Evolutionary conservation across 768 basidiomycete species (phyloP), one percentile per base, ranked within the genome.

Genomic region (Hericium erinaceus): DNA sequence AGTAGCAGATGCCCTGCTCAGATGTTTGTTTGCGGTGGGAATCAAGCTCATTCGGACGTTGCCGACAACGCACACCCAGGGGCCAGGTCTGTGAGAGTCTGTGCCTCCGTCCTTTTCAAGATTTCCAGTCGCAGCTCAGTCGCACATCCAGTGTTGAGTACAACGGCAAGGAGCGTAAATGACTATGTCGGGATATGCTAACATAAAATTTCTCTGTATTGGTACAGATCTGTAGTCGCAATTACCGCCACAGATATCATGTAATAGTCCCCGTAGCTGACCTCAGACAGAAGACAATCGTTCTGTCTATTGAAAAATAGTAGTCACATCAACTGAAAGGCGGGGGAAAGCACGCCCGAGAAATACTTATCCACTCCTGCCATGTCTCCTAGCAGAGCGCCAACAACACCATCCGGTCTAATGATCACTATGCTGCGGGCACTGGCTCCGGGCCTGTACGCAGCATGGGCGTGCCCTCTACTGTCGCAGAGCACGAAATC

Each of bases 371-470:
- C 8, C 12, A 60, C 26, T 18, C 56, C 59, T 24, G 20, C 52
- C 11, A 44, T 8, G 10, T 56, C 56, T 3, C 10, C 22, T 4
- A 60, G 15, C 6, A 60, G 12, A 12, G 39, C 60, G 3, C 56
- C 60, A 20, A 60, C 48, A 28, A 57, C 48, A 15, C 60, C 52
- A 38, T 57, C 60, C 7, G 60, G 60, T 38, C 60, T 22, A 11
- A 60, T 46, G 48, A 55, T 48, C 8, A 41, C 52, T 16, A 59
- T 37, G 10, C 24, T 49, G 20, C 16, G 24, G 2, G 33, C 1
- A 33, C 33, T 33, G 33, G 33, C 33, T 33, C 6, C 33, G 33
- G 33, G 6, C 33, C 33, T 10, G 39, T 61, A 61, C 24, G 40
- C 58, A 6, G 18, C 18, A 50, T 57, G 48, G 1, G 58, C 61